phyloP scores from a whole-genome alignment of 2,329 filamentous ascomycete genomes.

The Hypoxylon sp. region DNA sequence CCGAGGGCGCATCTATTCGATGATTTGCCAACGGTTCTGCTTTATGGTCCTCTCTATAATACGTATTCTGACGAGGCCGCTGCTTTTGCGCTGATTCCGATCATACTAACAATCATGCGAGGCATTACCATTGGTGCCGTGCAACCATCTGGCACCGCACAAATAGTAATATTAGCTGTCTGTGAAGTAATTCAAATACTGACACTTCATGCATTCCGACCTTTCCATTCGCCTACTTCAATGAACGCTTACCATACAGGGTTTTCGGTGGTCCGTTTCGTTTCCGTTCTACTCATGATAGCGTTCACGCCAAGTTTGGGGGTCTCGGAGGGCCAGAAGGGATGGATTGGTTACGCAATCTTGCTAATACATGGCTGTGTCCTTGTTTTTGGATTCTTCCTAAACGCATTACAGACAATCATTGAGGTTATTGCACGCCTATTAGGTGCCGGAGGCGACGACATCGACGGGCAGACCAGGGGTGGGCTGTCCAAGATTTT shows the following conservation, averaged over 20 bases:
- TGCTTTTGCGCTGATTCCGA: slow-evolving; percentile 88
- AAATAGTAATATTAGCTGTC: slow-evolving; percentile 91
- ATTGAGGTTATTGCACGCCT: slow-evolving; percentile 89
- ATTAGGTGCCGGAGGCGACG: slow-evolving; percentile 85
- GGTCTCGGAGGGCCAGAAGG: slow-evolving; percentile 83
- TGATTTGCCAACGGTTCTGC: slow-evolving; percentile 87
- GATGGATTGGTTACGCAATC: slow-evolving; percentile 96
- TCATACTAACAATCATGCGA: slow-evolving; percentile 86
- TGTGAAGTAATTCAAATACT: slow-evolving; percentile 93
- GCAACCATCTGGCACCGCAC: slow-evolving; percentile 92
- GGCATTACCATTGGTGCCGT: slow-evolving; percentile 93
- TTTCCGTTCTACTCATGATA: slow-evolving; percentile 82
- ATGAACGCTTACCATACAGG: slow-evolving; percentile 97
- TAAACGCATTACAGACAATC: slow-evolving; percentile 91
- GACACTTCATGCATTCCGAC: slow-evolving; percentile 89
- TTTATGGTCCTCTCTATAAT: slow-evolving; percentile 96
- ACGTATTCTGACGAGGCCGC: slow-evolving; percentile 96
- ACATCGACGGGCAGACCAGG: slow-evolving; percentile 76
- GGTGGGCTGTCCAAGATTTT: slow-evolving; percentile 93
- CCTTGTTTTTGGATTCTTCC: slow-evolving; percentile 90
- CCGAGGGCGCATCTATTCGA: slow-evolving; percentile 93
- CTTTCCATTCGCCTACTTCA: slow-evolving; percentile 90
- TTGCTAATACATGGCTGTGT: slow-evolving; percentile 88
- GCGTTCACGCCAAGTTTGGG: slow-evolving; percentile 88
- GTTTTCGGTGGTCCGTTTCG: slow-evolving; percentile 83